Conservation (phyloP, 139 green algal genomes). For the Chlorella sp. region DNA sequence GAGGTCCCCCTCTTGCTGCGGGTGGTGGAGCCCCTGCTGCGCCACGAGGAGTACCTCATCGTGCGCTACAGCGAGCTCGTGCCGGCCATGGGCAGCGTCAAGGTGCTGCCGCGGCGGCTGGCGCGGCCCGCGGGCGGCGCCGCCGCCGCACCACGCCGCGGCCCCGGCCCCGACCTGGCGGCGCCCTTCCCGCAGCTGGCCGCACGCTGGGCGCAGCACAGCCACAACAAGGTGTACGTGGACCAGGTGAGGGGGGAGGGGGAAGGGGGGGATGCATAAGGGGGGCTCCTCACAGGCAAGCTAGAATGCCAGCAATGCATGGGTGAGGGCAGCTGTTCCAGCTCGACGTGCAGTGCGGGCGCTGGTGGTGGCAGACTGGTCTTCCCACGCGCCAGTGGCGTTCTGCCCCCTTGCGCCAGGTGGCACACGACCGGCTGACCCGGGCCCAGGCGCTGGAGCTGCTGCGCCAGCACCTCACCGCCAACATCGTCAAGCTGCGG, state of each 20-base stretch:
- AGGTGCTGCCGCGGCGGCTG: constrained; percentile 23
- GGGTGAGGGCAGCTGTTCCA: too few relatives aligned
- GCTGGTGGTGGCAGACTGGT: too few relatives aligned
- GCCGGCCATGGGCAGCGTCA: constrained; percentile 29
- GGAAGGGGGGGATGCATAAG: too few relatives aligned
- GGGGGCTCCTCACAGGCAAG: too few relatives aligned
- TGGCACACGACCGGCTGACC: constrained; percentile 42
- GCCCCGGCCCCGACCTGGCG: constrained; percentile 17
- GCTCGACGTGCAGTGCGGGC: too few relatives aligned
- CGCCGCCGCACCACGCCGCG: background rate
- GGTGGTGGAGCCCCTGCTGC: constrained; percentile 58
- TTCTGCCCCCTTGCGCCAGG: too few relatives aligned
- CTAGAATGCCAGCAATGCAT: too few relatives aligned
- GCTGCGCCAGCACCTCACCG: constrained; percentile 72
- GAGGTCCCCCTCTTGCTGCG: constrained; percentile 47
- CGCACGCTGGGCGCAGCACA: background rate
- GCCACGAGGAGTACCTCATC: constrained; percentile 53
- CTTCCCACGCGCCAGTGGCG: too few relatives aligned
- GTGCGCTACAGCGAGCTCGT: constrained; percentile 58
- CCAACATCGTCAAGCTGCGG: constrained; percentile 74
- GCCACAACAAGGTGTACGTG: constrained; percentile 34
- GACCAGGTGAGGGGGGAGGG: constrained; percentile 21
- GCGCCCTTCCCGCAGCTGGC: constrained; percentile 18
- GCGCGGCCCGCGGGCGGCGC: constrained; percentile 16
- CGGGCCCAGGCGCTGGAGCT: constrained; percentile 41